Base-by-base conservation (phyloP, 2,329 filamentous ascomycete species). In the Alternaria gansuensis region DNA sequence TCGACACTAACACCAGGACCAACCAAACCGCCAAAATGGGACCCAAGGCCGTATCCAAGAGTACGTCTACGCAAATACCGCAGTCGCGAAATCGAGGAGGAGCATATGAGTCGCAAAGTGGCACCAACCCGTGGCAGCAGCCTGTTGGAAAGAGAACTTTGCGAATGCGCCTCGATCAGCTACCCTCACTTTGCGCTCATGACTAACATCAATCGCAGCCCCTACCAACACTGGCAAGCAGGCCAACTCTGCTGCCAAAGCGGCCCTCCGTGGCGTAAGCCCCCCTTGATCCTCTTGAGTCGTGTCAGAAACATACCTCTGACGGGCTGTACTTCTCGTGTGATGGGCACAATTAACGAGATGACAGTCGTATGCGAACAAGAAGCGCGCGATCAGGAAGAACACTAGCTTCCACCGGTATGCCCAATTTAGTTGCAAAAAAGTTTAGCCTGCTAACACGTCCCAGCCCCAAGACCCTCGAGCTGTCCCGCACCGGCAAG, bases 171-270 rank as follows among this genome's bases (percentile, higher is more conserved):
- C 59, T 67, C 61, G 64, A 63, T 68, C 63, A 64, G 56, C 51
- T 24, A 29, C 37, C 49, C 52, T 39, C 52, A 51, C 3, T 54
- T 24, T 59, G 51, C 36, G 44, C 49, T 51, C 57, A 58, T 58
- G 24, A 68, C 74, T 76, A 69, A 75, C 68, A 66, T 59, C 43
- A 48, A 40, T 55, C 57, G 71, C 78, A 81, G 78, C 70, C 69
- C 82, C 80, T 69, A 76, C 84, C 81, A 95, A 95, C 87, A 78
- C 84, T 75, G 82, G 81, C 76, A 81, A 82, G 75, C 89, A 96
- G 88, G 95, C 95, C 84, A 90, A 89, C 78, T 89, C 90, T 80
- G 95, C 95, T 81, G 91, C 95, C 77, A 98, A 99, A 88, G 91
- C 95, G 81, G 91, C 93, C 79, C 90, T 98, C 77, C 92, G 92